Conservation (phyloP, 768 basidiomycete species). For the Tricholoma terreum region DNA sequence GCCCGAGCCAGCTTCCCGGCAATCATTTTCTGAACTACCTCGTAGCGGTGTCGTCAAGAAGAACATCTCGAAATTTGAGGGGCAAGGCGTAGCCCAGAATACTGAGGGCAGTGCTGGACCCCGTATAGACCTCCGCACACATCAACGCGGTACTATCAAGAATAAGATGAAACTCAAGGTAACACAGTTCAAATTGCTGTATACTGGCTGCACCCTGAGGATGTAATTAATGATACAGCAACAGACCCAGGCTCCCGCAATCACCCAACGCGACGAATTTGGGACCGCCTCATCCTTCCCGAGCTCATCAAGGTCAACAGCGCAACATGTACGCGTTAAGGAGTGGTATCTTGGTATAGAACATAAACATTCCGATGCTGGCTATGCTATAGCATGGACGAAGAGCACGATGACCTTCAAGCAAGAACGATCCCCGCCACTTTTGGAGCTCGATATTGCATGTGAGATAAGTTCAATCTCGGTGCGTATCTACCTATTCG, state of each 20-base stretch:
- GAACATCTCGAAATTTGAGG: conserved; percentile 4
- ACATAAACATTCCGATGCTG: conserved; percentile 7
- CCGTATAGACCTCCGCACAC: conserved; percentile 7
- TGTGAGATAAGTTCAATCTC: background rate
- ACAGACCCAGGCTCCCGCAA: background rate
- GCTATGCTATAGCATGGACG: conserved; percentile 3
- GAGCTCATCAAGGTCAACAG: background rate
- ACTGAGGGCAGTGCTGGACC: background rate
- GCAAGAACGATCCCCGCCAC: background rate
- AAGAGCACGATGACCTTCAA: conserved; percentile 3
- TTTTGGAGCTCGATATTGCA: background rate
- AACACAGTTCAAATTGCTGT: background rate
- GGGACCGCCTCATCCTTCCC: background rate
- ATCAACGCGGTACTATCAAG: background rate
- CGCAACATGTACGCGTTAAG: conserved; percentile 15
- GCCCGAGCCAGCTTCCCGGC: background rate
- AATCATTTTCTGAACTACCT: background rate
- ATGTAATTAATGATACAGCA: background rate
- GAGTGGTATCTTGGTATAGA: conserved; percentile 24
- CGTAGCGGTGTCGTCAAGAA: conserved; percentile 3
- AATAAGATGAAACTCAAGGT: conserved; percentile 18
- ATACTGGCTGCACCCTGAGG: background rate
- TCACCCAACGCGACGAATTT: background rate
- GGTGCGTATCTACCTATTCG: conserved; percentile 2
- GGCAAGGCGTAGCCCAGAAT: background rate